Conservation (phyloP, 2,329 filamentous ascomycete genomes). For the Lecanicillium sp. region DNA sequence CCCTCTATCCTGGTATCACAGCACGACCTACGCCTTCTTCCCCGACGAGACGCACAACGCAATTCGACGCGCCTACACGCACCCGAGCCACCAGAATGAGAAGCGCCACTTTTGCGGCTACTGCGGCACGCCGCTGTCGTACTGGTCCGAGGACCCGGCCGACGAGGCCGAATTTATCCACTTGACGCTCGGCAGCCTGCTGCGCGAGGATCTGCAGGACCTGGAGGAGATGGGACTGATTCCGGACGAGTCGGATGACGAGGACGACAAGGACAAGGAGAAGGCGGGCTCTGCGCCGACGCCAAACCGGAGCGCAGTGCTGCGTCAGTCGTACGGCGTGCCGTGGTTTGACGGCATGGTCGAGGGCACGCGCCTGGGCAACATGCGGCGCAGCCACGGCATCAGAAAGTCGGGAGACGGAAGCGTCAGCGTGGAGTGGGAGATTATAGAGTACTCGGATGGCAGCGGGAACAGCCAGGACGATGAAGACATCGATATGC, state of each 20-base stretch:
- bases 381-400: slow-evolving; percentile 54
- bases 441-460: slow-evolving; percentile 67
- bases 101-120: slow-evolving; percentile 84
- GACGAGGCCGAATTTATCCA: slow-evolving; percentile 72
- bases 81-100: slow-evolving; percentile 46
- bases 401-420: slow-evolving; percentile 51
- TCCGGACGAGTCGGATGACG: slow-evolving; percentile 31
- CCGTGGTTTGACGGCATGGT: slow-evolving; percentile 85
- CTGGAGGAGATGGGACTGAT: slow-evolving; percentile 72
- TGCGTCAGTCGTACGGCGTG: slow-evolving; percentile 58
- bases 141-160: slow-evolving; percentile 69
- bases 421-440: slow-evolving; percentile 67
- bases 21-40: slow-evolving; percentile 65
- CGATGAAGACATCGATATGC: slow-evolving; percentile 28
- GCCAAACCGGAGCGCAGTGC: slow-evolving; percentile 20
- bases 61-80: slow-evolving; percentile 62
- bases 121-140: slow-evolving; percentile 78
- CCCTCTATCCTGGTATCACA: slow-evolving; percentile 73
- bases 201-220: slow-evolving; percentile 60
- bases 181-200: slow-evolving; percentile 71
- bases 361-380: slow-evolving; percentile 65
- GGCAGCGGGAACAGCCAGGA: slow-evolving; percentile 22
- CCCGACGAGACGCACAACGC: slow-evolving; percentile 64
- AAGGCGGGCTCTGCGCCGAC: slow-evolving; percentile 16
- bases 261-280: slow-evolving; percentile 19